Conservation (phyloP, 805 yeast species). For the Candida nitratophila region DNA sequence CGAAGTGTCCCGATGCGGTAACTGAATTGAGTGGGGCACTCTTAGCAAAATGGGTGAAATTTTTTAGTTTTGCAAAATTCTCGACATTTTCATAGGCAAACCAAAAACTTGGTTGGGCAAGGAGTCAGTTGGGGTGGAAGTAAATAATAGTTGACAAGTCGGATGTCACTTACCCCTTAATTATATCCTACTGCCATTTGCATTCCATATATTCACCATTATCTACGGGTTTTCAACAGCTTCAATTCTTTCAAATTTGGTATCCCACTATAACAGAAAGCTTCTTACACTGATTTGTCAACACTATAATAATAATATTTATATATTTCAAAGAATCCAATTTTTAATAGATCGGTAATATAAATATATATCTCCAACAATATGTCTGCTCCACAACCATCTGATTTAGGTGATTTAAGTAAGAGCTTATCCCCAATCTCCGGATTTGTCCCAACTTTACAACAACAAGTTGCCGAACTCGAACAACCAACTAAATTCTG, state of each 20-base stretch:
- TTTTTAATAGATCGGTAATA: not conserved
- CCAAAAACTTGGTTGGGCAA: not conserved
- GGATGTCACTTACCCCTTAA: too few species aligned
- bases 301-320: too few species aligned
- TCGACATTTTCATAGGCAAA: not conserved
- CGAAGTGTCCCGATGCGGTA: too few species aligned
- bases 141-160: too few species aligned
- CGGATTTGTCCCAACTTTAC: not conserved
- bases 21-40: too few species aligned
- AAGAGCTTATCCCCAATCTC: slow-evolving; percentile 35
- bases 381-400: slow-evolving; percentile 8
- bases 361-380: not conserved
- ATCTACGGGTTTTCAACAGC: too few species aligned
- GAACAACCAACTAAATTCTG: slow-evolving; percentile 55
- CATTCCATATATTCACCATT: too few species aligned
- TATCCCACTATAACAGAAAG: too few species aligned
- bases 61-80: not conserved
- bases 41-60: too few species aligned
- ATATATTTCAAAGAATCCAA: not conserved
- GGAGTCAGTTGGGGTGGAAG: not conserved
- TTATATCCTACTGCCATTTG: too few species aligned
- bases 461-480: slow-evolving; percentile 11
- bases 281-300: too few species aligned
- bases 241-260: too few species aligned
- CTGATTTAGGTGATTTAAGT: slow-evolving; percentile 52